phyloP scores from a whole-genome alignment of 768 basidiomycete genomes.

The Crepidotus variabilis region DNA sequence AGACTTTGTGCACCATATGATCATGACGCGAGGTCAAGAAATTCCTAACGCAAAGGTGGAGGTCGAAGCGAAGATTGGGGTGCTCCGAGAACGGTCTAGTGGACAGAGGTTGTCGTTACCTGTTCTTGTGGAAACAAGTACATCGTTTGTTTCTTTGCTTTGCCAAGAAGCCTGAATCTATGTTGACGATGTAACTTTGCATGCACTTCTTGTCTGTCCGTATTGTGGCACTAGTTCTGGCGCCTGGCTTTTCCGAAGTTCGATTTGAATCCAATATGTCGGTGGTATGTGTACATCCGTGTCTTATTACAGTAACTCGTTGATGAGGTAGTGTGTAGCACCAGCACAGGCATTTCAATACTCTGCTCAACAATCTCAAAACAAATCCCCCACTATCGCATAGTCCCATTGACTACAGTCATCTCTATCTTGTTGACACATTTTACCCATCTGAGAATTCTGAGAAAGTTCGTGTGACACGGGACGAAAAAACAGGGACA shows the following conservation, averaged over 20 bases:
- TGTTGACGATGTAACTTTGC: conserved; percentile 3
- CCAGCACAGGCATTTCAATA: conserved; percentile 88
- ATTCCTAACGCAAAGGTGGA: conserved; percentile 56
- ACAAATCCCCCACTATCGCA: conserved; percentile 48
- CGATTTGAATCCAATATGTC: conserved; percentile 96
- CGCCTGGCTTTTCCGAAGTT: conserved; percentile 54
- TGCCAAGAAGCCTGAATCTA: background rate
- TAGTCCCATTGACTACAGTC: conserved; percentile 67
- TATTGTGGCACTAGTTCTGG: conserved; percentile 51
- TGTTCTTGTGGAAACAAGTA: conserved; percentile 82
- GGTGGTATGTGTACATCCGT: conserved; percentile 45
- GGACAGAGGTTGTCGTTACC: conserved; percentile 65
- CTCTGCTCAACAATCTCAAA: conserved; percentile 80
- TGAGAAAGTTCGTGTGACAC: conserved; percentile 79
- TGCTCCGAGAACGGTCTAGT: conserved; percentile 55
- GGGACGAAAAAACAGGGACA: conserved; percentile 65
- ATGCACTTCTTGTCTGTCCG: conserved; percentile 2
- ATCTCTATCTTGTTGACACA: conserved; percentile 74
- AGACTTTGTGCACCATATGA: conserved; percentile 80
- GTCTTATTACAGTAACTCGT: conserved; percentile 13
- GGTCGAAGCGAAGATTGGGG: conserved; percentile 88
- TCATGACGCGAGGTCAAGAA: conserved; percentile 50
- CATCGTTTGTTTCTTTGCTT: conserved; percentile 25
- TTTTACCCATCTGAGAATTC: conserved; percentile 55
- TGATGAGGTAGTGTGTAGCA: conserved; percentile 35